A percentile compares a stretch with the other conserved stretches of the same genome.
Conservation (phyloP, 768 basidiomycete species). For the Trametes coccinea region DNA sequence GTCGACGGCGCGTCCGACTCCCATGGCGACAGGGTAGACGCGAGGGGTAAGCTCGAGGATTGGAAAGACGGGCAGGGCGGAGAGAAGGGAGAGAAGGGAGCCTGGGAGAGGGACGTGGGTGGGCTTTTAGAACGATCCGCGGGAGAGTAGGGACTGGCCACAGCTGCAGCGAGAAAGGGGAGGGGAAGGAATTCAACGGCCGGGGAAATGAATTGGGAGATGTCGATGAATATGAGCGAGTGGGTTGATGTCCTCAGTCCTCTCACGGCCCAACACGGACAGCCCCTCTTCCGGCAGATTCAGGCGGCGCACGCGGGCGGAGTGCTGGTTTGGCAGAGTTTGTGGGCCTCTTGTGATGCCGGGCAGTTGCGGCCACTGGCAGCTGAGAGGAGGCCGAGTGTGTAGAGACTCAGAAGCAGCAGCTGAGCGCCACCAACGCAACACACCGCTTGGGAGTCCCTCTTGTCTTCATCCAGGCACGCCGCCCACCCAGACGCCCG, state of each 20-base stretch:
- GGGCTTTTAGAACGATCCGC: constrained; percentile 12
- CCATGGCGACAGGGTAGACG: constrained; percentile 7
- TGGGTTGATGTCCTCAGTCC: not conserved
- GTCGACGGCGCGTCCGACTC: constrained; percentile 38
- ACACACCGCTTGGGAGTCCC: not conserved
- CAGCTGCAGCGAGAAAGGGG: not conserved
- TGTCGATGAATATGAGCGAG: not conserved
- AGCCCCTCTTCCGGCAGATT: not conserved
- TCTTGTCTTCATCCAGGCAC: not conserved
- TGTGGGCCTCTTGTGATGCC: too few relatives aligned
- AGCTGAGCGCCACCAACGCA: not conserved
- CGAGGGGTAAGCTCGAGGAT: not conserved
- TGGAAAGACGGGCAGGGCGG: not conserved
- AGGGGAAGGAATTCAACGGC: not conserved
- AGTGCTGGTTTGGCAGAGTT: not conserved
- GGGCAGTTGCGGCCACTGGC: not conserved
- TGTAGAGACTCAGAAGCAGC: too few relatives aligned
- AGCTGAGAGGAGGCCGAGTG: not conserved
- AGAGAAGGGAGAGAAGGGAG: not conserved
- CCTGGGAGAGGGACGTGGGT: constrained; percentile 1
- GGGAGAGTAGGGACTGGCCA: not conserved
- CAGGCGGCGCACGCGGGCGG: not conserved
- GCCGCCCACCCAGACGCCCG: too few relatives aligned
- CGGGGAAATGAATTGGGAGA: not conserved
- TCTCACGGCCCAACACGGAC: constrained; percentile 4